These are phyloP conservation scores for Rubus idaeus DNA, from an alignment of 306 rosid species.

Conservation along the genomic window DNA sequence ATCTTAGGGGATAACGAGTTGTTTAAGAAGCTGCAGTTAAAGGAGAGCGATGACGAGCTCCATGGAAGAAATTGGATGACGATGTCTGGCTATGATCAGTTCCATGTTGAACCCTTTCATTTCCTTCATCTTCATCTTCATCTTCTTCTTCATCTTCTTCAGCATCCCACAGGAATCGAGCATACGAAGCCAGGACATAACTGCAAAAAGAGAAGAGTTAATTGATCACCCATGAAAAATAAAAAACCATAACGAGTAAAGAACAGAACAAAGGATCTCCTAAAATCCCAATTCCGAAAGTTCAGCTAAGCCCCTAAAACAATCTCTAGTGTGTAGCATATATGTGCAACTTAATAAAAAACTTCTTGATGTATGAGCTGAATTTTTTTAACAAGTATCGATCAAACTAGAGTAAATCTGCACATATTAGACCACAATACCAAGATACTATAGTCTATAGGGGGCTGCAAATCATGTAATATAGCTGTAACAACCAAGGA, in stretches of 20 bases:
- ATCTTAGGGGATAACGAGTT: background rate
- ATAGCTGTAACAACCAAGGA: background rate
- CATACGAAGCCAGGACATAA: constrained; percentile 73
- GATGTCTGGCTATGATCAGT: constrained; percentile 26
- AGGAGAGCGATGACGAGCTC: constrained; percentile 38
- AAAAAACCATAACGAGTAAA: background rate
- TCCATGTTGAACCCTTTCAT: constrained; percentile 23
- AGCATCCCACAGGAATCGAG: constrained; percentile 76
- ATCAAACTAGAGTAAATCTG: background rate
- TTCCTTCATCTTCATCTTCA: constrained; percentile 28
- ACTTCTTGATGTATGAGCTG: background rate
- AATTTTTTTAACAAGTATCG: background rate
- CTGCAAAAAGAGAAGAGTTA: constrained; percentile 37
- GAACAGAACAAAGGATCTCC: background rate
- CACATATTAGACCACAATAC: background rate
- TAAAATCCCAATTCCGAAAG: background rate
- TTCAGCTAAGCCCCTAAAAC: background rate
- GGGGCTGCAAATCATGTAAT: background rate
- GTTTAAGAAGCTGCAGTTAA: constrained; percentile 48
- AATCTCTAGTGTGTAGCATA: background rate
- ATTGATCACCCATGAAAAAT: background rate
- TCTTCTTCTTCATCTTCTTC: constrained; percentile 52
- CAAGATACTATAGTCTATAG: background rate
- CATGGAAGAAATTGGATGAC: constrained; percentile 37
- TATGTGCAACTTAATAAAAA: background rate